phyloP scores from a whole-genome alignment of 2,329 filamentous ascomycete genomes.

The Stemphylium beticola region DNA sequence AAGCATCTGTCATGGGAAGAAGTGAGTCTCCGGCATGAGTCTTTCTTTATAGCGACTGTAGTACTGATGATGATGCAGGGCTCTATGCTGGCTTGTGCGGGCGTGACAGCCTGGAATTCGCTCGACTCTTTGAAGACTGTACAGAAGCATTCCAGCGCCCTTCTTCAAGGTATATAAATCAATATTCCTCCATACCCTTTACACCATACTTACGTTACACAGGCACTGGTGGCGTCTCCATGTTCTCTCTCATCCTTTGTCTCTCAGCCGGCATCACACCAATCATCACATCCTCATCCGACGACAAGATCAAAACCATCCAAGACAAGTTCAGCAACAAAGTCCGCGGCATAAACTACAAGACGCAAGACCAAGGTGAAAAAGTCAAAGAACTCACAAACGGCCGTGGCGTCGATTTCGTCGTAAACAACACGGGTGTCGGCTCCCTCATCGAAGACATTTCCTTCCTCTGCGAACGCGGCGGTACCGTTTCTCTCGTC shows the following conservation, averaged over 20 bases:
- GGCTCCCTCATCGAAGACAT: constrained; percentile 25
- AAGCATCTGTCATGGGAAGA: too few relatives aligned
- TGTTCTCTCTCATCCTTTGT: too few relatives aligned
- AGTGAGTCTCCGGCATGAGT: too few relatives aligned
- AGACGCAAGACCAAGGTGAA: constrained; percentile 25
- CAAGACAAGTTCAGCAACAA: constrained; percentile 38
- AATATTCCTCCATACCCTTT: too few relatives aligned
- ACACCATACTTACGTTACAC: too few relatives aligned
- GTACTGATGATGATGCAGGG: too few relatives aligned
- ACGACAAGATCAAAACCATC: constrained; percentile 59
- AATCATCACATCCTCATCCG: constrained; percentile 65
- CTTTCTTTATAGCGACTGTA: too few relatives aligned
- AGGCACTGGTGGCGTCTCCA: too few relatives aligned
- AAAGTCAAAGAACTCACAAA: too few relatives aligned
- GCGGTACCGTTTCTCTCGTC: constrained; percentile 28
- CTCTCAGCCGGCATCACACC: too few relatives aligned
- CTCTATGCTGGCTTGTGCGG: too few relatives aligned
- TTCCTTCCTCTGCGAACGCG: constrained; percentile 13
- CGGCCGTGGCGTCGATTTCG: too few relatives aligned
- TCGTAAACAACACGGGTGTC: constrained; percentile 34
- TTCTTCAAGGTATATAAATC: constrained; percentile 15
- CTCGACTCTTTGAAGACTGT: constrained; percentile 22
- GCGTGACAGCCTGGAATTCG: constrained; percentile 31
- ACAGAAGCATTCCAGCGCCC: constrained; percentile 14
- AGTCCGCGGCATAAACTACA: constrained; percentile 63